Evolutionary conservation across 164 flowering plant genomes (phyloP).

Genomic region (Aristolochia fimbriata): DNA sequence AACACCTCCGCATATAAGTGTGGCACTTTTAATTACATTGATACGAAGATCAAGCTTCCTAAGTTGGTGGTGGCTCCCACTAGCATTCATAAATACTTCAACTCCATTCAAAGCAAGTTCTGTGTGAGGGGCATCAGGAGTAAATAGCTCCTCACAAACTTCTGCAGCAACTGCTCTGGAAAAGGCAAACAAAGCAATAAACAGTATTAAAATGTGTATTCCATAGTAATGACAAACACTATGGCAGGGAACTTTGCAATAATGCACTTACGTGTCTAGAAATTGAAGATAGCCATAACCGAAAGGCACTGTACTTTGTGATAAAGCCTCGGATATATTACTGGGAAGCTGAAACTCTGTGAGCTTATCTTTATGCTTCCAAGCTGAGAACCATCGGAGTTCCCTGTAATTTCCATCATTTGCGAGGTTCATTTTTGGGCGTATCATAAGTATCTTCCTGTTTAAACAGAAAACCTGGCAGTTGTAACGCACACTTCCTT

Average conservation of each 20-base stretch:
- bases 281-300: conserved; percentile 89
- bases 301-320: conserved; percentile 69
- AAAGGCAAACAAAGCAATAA: conserved; percentile 5
- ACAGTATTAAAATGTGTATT: no score
- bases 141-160: conserved; percentile 85
- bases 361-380: conserved; percentile 70
- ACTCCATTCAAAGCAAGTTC: conserved; percentile 93
- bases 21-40: conserved; percentile 71
- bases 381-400: conserved; percentile 88
- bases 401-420: conserved; percentile 96
- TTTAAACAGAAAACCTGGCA: conserved; percentile 82
- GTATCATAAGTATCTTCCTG: conserved; percentile 79
- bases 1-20: conserved; percentile 82
- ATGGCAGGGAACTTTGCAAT: no score
- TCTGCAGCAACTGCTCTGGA: conserved; percentile 90
- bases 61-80: conserved; percentile 96
- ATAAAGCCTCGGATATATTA: conserved; percentile 57
- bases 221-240: no score
- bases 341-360: conserved; percentile 71
- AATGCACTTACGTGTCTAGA: conserved; percentile 63
- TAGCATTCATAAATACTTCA: conserved; percentile 93
- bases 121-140: conserved; percentile 70
- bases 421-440: conserved; percentile 97
- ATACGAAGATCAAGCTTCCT: conserved; percentile 88
- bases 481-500: conserved; percentile 84